Evolutionary conservation across 495 filamentous ascomycete species (phyloP).

Genomic region (Astrothelium macrocarpum): DNA sequence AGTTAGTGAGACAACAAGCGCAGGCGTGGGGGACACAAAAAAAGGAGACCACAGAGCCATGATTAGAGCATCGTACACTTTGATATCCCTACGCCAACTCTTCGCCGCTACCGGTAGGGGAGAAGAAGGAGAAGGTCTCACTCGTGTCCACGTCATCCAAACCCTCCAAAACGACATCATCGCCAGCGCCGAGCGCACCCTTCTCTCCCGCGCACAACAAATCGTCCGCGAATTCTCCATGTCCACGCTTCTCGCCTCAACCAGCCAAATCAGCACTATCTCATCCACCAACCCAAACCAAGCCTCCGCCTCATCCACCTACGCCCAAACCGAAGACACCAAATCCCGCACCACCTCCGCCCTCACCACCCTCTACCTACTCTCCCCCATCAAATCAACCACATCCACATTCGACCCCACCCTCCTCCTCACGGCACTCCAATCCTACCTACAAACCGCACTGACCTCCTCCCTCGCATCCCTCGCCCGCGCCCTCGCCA

Average conservation of each 20-base stretch:
- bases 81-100: slow-evolving; percentile 62
- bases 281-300: slow-evolving; percentile 19
- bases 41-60: slow-evolving; percentile 65
- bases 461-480: slow-evolving; percentile 64
- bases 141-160: slow-evolving; percentile 56
- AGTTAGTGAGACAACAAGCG: slow-evolving; percentile 49
- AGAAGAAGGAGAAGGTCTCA: slow-evolving; percentile 68
- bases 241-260: slow-evolving; percentile 43
- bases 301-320: slow-evolving; percentile 45
- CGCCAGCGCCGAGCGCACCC: slow-evolving; percentile 56
- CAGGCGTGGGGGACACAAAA: slow-evolving; percentile 25
- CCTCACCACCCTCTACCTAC: slow-evolving; percentile 66
- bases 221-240: slow-evolving; percentile 76
- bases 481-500: slow-evolving; percentile 62
- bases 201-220: slow-evolving; percentile 65
- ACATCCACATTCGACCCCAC: slow-evolving; percentile 49
- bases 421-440: slow-evolving; percentile 64
- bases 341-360: slow-evolving; percentile 64
- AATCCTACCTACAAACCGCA: slow-evolving; percentile 67
- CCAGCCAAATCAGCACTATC: slow-evolving; percentile 22
- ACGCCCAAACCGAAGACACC: slow-evolving; percentile 70
- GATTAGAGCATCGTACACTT: slow-evolving; percentile 65
- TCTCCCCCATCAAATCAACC: slow-evolving; percentile 50
- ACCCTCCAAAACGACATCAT: slow-evolving; percentile 59
- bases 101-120: slow-evolving; percentile 52